Evolutionary conservation across 768 basidiomycete genomes (phyloP).

Genomic region (Tylopilus felleus): DNA sequence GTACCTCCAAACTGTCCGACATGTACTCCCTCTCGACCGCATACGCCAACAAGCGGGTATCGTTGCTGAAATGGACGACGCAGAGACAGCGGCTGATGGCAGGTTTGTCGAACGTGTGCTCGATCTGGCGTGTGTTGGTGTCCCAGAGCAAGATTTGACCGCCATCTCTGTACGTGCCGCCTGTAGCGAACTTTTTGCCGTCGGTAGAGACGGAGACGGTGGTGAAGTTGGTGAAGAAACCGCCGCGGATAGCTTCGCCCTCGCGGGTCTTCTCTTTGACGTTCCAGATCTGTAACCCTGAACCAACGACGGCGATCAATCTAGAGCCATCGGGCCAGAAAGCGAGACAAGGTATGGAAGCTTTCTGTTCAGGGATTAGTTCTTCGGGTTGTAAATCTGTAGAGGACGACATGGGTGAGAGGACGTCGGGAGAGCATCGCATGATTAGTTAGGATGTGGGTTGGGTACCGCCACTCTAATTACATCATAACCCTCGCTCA

Average conservation of each 20-base stretch:
- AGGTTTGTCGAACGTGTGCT: conserved; percentile 24
- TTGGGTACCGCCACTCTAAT: conserved; percentile 15
- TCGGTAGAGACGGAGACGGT: conserved; percentile 23
- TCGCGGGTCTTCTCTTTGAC: conserved; percentile 18
- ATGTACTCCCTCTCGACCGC: conserved; percentile 26
- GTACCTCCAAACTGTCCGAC: conserved; percentile 22
- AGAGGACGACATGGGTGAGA: conserved; percentile 13
- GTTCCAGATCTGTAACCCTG: conserved; percentile 27
- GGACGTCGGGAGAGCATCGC: conserved; percentile 5
- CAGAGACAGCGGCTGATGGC: conserved; percentile 21
- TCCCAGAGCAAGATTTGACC: conserved; percentile 26
- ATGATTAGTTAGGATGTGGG: conserved; percentile 5
- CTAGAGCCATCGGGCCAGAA: conserved; percentile 27
- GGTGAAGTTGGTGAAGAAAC: conserved; percentile 27
- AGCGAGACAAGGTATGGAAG: conserved; percentile 16
- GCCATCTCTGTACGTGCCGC: conserved; percentile 24
- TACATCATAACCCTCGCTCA: conserved; percentile 15
- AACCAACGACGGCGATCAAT: conserved; percentile 25
- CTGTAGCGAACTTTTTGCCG: conserved; percentile 24
- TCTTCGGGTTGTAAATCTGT: conserved; percentile 9
- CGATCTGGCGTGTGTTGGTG: conserved; percentile 18
- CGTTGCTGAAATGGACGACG: conserved; percentile 24
- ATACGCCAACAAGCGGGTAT: conserved; percentile 17
- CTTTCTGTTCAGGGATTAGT: conserved; percentile 19
- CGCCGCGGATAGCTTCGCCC: conserved; percentile 20